Base-by-base conservation (phyloP, 202 grass and related monocot species). In the Bolboschoenoplectus hybrid region DNA sequence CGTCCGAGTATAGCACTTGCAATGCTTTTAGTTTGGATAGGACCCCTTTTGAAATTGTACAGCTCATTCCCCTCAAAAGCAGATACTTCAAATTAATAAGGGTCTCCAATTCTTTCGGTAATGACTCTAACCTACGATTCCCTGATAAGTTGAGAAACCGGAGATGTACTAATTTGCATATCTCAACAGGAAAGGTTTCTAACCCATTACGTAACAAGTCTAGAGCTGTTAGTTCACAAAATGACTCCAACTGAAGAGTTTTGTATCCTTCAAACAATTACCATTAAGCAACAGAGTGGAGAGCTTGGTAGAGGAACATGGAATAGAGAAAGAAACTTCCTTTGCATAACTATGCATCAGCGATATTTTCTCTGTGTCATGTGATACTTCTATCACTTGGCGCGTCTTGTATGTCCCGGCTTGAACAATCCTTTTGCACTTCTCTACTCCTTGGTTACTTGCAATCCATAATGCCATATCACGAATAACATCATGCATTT, bases 391-490 rank as follows among this genome's bases (percentile, higher is more conserved):
- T 32, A 19, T 80, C 76, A 60, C 49, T 62, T 17, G 34, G 3
- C 4, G 32, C 16, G 53, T 8, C 66, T 45, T 82, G 19, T 53
- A 16, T 6, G 44, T 14, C 11, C 67, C 63, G 35, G 56, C 52
- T 83, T 63, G 50, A 49, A 80, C 81, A 44, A 84, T 40, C 81
- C 87, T 85, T 46, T 78, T 83, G 26, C 41, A 57, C 61, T 39
- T 69, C 12, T 53, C 58, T 13, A 17, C 45, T 3, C 71, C 81
- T 58, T 84, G 8, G 11, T 62, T 53, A 34, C 40, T 40, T 58
- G 45, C 57, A 3, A 75, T 83, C 86, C 86, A 87, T 65, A 73
- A 51, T 49, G 80, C 80, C 86, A 87, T 87, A 46, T 88, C 87
- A 26, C 71, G 81, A 1, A 88, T 84, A 11, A 88, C 61, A 46